A percentile compares a stretch with the other conserved stretches of the same genome.
phyloP scores from a whole-genome alignment of 495 filamentous ascomycete species.

The Aspergillus leporis region DNA sequence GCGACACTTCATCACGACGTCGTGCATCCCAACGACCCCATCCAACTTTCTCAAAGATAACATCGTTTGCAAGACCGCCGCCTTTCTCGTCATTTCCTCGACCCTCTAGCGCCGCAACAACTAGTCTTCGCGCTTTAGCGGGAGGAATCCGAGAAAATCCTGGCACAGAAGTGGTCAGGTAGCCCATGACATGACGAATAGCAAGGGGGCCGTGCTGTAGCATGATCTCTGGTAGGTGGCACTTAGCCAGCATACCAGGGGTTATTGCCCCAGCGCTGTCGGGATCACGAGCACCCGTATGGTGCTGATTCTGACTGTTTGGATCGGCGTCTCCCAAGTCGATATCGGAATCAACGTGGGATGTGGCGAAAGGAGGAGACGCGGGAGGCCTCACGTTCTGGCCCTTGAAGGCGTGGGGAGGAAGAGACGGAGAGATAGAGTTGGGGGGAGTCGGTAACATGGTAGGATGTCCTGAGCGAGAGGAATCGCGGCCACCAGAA shows the following conservation, averaged over 20 bases:
- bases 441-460: slow-evolving; percentile 90
- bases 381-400: slow-evolving; percentile 42
- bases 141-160: slow-evolving; percentile 91
- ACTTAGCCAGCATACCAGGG: slow-evolving; percentile 80
- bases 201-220: slow-evolving; percentile 86
- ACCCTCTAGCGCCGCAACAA: slow-evolving; percentile 81
- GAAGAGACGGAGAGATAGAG: slow-evolving; percentile 88
- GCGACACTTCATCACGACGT: slow-evolving; percentile 63
- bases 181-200: slow-evolving; percentile 92
- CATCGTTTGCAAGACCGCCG: slow-evolving; percentile 67
- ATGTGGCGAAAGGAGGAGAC: slow-evolving; percentile 52
- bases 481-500: slow-evolving; percentile 57
- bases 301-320: slow-evolving; percentile 43
- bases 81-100: slow-evolving; percentile 64
- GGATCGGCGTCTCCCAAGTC: slow-evolving; percentile 72
- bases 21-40: slow-evolving; percentile 96
- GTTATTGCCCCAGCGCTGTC: slow-evolving; percentile 85
- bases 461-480: slow-evolving; percentile 54
- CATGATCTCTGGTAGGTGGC: slow-evolving; percentile 89
- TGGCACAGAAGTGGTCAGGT: slow-evolving; percentile 87
- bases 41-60: slow-evolving; percentile 93
- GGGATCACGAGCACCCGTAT: slow-evolving; percentile 37
- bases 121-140: slow-evolving; percentile 85
- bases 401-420: slow-evolving; percentile 72
- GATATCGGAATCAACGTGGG: slow-evolving; percentile 83